Evolutionary conservation across 164 flowering plant species (phyloP).

Genomic region (Tetracentron sinense): DNA sequence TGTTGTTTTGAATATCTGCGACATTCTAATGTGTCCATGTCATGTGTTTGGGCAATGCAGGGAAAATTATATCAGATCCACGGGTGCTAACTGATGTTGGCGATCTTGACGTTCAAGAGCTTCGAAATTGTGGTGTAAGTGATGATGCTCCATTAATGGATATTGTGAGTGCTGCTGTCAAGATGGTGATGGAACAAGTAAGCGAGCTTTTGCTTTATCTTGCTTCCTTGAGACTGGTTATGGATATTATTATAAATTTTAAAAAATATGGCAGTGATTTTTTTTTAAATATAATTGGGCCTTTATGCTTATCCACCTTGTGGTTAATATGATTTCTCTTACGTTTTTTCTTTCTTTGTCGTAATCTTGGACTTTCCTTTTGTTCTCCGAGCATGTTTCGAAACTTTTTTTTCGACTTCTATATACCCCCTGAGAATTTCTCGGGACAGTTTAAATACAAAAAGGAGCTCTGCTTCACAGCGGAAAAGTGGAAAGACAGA

Average conservation of each 20-base stretch:
- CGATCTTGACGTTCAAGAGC: conserved; percentile 94
- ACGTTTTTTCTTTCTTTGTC: too few species aligned
- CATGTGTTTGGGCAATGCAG: conserved; percentile 36
- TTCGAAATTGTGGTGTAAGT: conserved; percentile 93
- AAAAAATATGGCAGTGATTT: neutral
- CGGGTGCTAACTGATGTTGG: conserved; percentile 93
- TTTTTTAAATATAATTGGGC: neutral
- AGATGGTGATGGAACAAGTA: conserved; percentile 96
- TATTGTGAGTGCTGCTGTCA: conserved; percentile 77
- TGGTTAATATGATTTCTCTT: too few species aligned
- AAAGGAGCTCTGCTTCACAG: too few species aligned
- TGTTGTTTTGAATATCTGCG: neutral
- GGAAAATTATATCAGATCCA: conserved; percentile 82
- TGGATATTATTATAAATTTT: neutral
- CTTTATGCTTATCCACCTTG: neutral
- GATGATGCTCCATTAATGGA: conserved; percentile 91
- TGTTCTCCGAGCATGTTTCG: too few species aligned
- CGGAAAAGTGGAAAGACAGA: too few species aligned
- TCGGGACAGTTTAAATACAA: too few species aligned
- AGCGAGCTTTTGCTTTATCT: conserved; percentile 16
- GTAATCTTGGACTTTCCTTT: neutral
- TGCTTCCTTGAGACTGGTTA: neutral
- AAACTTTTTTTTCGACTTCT: too few species aligned
- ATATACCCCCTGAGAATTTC: too few species aligned
- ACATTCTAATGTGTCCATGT: neutral